phyloP scores from a whole-genome alignment of 352 stramenopile species.

The Pythium monospermum region DNA sequence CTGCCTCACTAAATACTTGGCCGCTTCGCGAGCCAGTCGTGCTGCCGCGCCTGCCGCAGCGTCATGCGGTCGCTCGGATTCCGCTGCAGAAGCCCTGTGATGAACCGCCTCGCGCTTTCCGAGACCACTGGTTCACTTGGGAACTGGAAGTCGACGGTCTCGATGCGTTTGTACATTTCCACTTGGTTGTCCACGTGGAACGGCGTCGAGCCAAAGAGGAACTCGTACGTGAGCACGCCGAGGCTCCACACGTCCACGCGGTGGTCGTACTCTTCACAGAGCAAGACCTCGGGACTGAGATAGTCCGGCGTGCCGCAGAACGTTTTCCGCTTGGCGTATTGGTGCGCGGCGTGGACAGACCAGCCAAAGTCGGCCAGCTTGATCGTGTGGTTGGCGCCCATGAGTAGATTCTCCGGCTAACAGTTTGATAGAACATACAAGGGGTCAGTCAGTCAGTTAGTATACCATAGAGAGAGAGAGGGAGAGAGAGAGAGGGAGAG shows the following conservation, averaged over 20 bases:
- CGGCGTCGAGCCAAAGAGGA: constrained; percentile 70
- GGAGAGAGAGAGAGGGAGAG: background rate
- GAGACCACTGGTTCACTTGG: constrained; percentile 43
- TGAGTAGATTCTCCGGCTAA: constrained; percentile 79
- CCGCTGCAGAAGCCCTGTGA: constrained; percentile 45
- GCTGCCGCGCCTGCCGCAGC: constrained; percentile 40
- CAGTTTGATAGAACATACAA: background rate
- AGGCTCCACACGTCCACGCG: constrained; percentile 79
- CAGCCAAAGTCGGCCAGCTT: constrained; percentile 88
- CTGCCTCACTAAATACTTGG: constrained; percentile 29
- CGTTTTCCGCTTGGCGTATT: constrained; percentile 51
- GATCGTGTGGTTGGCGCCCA: constrained; percentile 67
- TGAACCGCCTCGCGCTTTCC: constrained; percentile 56
- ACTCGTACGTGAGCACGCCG: constrained; percentile 77
- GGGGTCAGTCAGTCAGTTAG: background rate
- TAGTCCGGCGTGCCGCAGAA: constrained; percentile 87
- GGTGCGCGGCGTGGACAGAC: constrained; percentile 72
- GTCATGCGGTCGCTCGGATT: constrained; percentile 58
- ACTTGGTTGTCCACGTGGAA: constrained; percentile 78
- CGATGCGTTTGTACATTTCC: constrained; percentile 81
- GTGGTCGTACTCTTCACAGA: constrained; percentile 58
- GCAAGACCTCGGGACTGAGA: constrained; percentile 77
- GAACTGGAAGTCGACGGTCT: constrained; percentile 54
- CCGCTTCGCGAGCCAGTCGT: constrained; percentile 57
- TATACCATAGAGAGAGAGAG: background rate